phyloP scores from a whole-genome alignment of 2,329 filamentous ascomycete species.

The Diaporthe destruens region DNA sequence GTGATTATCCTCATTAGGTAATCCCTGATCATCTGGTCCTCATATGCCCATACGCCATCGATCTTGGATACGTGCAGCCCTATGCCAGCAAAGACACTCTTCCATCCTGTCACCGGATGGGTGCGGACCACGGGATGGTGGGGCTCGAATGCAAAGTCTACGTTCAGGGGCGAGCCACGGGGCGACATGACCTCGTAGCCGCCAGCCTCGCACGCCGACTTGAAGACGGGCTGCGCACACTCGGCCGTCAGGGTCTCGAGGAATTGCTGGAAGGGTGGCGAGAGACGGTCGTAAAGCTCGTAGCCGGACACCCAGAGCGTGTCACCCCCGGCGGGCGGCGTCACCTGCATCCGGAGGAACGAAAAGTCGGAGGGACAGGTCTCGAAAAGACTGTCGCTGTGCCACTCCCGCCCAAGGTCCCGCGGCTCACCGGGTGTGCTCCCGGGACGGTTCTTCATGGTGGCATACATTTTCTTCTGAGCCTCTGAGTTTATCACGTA shows the following conservation, averaged over 20 bases:
- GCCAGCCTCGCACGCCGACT: conserved; percentile 58
- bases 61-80: conserved; percentile 64
- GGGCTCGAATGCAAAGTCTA: conserved; percentile 61
- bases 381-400: conserved; percentile 76
- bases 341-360: conserved; percentile 64
- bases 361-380: conserved; percentile 74
- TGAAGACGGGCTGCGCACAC: conserved; percentile 64
- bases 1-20: conserved; percentile 50
- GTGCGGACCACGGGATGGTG: conserved; percentile 68
- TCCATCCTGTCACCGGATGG: conserved; percentile 71
- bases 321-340: conserved; percentile 68
- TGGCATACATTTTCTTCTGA: conserved; percentile 53
- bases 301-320: conserved; percentile 78
- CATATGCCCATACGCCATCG: conserved; percentile 59
- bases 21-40: conserved; percentile 56
- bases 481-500: conserved; percentile 54
- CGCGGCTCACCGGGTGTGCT: conserved; percentile 46
- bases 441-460: conserved; percentile 50
- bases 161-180: conserved; percentile 64
- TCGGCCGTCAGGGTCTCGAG: conserved; percentile 70
- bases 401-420: conserved; percentile 63
- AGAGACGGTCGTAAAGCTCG: conserved; percentile 75
- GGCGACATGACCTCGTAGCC: conserved; percentile 60
- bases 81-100: conserved; percentile 62
- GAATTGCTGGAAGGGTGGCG: conserved; percentile 66